Evolutionary conservation across 2,329 filamentous ascomycete genomes (phyloP).

Genomic region (Curvularia eragrostidis): DNA sequence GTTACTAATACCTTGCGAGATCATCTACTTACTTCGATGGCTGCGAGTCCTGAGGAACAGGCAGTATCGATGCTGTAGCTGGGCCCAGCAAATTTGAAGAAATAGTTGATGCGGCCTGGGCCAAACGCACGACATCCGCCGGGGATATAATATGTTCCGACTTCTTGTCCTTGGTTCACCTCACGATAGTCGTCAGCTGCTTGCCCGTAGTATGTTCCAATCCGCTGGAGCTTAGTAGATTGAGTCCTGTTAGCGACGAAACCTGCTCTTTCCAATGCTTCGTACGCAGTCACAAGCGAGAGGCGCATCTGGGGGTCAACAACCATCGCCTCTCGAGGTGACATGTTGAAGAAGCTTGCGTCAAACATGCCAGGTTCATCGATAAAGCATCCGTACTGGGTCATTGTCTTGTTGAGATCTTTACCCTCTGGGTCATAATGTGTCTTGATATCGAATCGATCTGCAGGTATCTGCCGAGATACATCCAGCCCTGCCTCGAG

Average conservation of each 20-base stretch:
- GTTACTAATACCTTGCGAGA: too few relatives aligned
- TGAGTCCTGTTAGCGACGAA: slow-evolving; percentile 37
- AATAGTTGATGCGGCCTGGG: slow-evolving; percentile 57
- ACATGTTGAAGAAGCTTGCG: slow-evolving; percentile 39
- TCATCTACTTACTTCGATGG: slow-evolving; percentile 15
- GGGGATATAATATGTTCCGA: slow-evolving; percentile 64
- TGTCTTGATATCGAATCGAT: slow-evolving; percentile 28
- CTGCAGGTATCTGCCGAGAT: slow-evolving; percentile 35
- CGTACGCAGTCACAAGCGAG: slow-evolving; percentile 32
- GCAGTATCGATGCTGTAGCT: slow-evolving; percentile 51
- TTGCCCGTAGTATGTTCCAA: slow-evolving; percentile 46
- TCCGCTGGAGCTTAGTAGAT: slow-evolving; percentile 35
- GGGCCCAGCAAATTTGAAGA: slow-evolving; percentile 50
- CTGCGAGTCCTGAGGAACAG: slow-evolving; percentile 46
- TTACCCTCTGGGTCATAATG: slow-evolving; percentile 32
- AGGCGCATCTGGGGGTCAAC: slow-evolving; percentile 35
- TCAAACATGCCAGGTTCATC: slow-evolving; percentile 39
- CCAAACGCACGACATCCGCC: slow-evolving; percentile 61
- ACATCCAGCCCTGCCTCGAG: slow-evolving; percentile 42
- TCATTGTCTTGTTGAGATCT: slow-evolving; percentile 23
- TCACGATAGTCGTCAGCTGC: slow-evolving; percentile 42
- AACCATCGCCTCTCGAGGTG: slow-evolving; percentile 35
- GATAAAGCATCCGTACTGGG: slow-evolving; percentile 36
- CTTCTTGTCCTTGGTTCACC: slow-evolving; percentile 34
- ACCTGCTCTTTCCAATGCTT: slow-evolving; percentile 37